phyloP scores from a whole-genome alignment of 257 asterid species.

The Solanum ossicruentum region DNA sequence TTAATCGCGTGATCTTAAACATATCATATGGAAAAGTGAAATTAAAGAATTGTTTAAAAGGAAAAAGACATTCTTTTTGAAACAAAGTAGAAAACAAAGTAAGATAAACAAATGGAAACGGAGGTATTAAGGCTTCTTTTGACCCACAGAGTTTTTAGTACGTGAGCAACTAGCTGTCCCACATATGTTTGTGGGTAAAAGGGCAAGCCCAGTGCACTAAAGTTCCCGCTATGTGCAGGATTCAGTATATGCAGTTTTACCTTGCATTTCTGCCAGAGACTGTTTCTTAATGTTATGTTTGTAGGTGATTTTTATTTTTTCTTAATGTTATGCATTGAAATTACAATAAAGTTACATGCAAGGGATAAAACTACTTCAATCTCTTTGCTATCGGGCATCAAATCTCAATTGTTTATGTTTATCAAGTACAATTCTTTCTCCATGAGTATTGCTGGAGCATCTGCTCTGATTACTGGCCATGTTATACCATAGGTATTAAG shows the following conservation, averaged over 20 bases:
- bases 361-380: not conserved
- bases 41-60: not conserved
- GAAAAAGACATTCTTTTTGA: not conserved
- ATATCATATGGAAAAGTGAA: not conserved
- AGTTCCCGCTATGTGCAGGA: no score
- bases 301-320: not conserved
- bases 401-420: not conserved
- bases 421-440: not conserved
- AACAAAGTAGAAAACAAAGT: not conserved
- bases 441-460: not conserved
- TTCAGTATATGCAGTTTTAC: no score
- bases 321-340: not conserved
- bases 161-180: not conserved
- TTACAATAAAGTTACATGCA: not conserved
- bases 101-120: not conserved
- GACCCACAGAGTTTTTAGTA: not conserved
- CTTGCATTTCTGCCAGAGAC: no score
- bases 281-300: not conserved
- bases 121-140: not conserved
- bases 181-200: not conserved
- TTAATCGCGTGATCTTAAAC: not conserved
- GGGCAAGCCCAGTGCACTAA: no score
- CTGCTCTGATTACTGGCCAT: not conserved
- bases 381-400: not conserved
- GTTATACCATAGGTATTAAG: not conserved